Evolutionary conservation across 139 green algal genomes (phyloP), one percentile per base, ranked within the genome.

Genomic region (Chlamydomonas eustigma): DNA sequence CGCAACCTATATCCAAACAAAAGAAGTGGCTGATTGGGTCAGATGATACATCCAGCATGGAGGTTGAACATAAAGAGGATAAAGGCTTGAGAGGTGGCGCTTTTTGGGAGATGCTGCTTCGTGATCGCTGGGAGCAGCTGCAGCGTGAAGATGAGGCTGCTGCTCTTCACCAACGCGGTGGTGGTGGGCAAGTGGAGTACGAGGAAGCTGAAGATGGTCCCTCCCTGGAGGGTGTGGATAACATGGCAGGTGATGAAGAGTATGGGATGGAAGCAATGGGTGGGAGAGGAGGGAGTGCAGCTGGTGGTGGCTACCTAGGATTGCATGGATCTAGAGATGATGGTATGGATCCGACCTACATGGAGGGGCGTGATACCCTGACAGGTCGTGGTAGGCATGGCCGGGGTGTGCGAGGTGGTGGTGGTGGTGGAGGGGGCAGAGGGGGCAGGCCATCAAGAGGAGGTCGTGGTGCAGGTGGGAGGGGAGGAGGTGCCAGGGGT

Each of bases 361-460:
- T 58, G 44, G 44, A 58, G 44, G 44, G 44, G 12, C 44, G 44
- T 18, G 76, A n/a, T 74, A 73, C 36, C 36, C 69, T 39, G 76
- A 78, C 39, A 70, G 73, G 25, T 31, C 50, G 24, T 50, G 44
- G 12, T 28, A 1, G 76, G 67, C 36, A 39, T 37, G 36, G 28
- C 44, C 36, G 1, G 73, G 73, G 51, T 25, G 52, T 33, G 35
- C 33, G 35, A 22, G 73, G 73, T 25, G 34, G 25, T 34, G 39
- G 33, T 6, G 74, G 25, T 31, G 64, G 12, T 33, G 50, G 73
- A 24, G 81, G 58, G 33, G 6, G 76, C 32, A 5, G 80, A 34
- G 37, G 76, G 39, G 73, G 82, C 35, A 44, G 79, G 50, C 33
- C 51, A 3, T 63, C 75, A 0, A 39, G 80, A 51, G 52, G 80